Evolutionary conservation across 2,329 filamentous ascomycete species (phyloP).

Genomic region (Lachnellula willkommii): DNA sequence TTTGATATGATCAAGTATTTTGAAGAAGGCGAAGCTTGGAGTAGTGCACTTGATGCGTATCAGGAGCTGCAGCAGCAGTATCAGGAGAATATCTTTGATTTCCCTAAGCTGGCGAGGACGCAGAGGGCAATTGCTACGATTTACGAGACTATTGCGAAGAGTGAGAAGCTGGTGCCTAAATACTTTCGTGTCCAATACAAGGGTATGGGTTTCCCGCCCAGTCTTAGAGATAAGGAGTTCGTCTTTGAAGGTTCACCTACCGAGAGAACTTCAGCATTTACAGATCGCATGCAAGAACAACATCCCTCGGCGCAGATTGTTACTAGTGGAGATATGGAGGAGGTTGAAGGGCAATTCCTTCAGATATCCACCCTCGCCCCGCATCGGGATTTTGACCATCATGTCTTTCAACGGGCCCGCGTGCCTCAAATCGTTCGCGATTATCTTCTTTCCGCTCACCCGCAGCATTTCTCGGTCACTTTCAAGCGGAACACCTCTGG

Average conservation of each 20-base stretch:
- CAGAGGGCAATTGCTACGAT: conserved; percentile 89
- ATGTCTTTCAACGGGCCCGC: conserved; percentile 81
- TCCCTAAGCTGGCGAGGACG: conserved; percentile 81
- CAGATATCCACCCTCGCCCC: conserved; percentile 75
- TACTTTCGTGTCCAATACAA: conserved; percentile 91
- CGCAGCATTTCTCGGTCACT: conserved; percentile 73
- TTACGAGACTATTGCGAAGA: conserved; percentile 81
- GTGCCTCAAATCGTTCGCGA: conserved; percentile 81
- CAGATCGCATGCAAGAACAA: conserved; percentile 86
- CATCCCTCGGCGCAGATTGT: conserved; percentile 82
- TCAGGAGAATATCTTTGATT: conserved; percentile 83
- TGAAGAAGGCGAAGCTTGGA: conserved; percentile 92
- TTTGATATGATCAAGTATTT: conserved; percentile 94
- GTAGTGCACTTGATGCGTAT: conserved; percentile 79
- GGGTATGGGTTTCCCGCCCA: conserved; percentile 79
- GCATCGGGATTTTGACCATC: conserved; percentile 75
- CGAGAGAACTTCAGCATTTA: conserved; percentile 76
- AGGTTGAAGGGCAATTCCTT: conserved; percentile 86
- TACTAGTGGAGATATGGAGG: conserved; percentile 62
- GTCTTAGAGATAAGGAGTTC: conserved; percentile 82
- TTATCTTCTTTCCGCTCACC: conserved; percentile 72
- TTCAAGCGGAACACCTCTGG: conserved; percentile 65
- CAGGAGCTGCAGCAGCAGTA: conserved; percentile 90
- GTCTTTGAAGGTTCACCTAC: conserved; percentile 78
- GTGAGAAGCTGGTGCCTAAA: conserved; percentile 69